These are phyloP conservation scores for Hymenoscyphus occultus DNA, from an alignment of 2,329 filamentous ascomycete species.

Conservation along the genomic window DNA sequence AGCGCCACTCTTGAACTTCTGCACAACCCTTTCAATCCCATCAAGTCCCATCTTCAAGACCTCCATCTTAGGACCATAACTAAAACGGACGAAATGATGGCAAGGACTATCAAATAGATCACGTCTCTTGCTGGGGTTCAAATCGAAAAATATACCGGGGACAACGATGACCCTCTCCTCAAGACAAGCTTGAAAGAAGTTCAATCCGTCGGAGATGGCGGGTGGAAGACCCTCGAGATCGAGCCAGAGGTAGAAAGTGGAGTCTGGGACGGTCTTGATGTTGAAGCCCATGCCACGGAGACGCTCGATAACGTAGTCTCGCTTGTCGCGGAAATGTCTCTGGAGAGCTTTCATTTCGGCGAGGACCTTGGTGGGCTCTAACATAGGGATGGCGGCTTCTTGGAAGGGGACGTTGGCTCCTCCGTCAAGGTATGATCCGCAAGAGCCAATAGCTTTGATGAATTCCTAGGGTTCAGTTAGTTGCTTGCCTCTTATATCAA, in stretches of 20 bases:
- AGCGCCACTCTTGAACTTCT: conserved; percentile 27
- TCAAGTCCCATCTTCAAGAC: conserved; percentile 75
- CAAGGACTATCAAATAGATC: conserved; percentile 94
- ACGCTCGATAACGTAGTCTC: conserved; percentile 82
- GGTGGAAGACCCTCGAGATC: conserved; percentile 67
- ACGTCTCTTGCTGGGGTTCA: conserved; percentile 84
- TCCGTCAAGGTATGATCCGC: conserved; percentile 90
- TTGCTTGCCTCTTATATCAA: background rate
- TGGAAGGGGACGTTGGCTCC: conserved; percentile 95
- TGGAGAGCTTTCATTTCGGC: conserved; percentile 89
- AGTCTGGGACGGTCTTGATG: conserved; percentile 80
- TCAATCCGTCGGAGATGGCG: conserved; percentile 87
- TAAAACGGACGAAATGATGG: conserved; percentile 85
- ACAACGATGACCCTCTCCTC: conserved; percentile 96
- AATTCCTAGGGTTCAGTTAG: conserved; percentile 58
- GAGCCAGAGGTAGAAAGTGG: conserved; percentile 90
- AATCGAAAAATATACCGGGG: conserved; percentile 95
- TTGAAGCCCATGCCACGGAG: conserved; percentile 83
- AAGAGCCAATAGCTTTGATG: conserved; percentile 87
- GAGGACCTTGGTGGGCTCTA: conserved; percentile 78
- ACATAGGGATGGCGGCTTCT: conserved; percentile 87
- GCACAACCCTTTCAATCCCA: conserved; percentile 78
- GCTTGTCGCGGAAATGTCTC: conserved; percentile 83
- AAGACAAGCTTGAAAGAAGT: conserved; percentile 94
- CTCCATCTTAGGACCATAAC: conserved; percentile 81